Evolutionary conservation across 2,329 filamentous ascomycete species (phyloP).

Genomic region (Ophiosphaerella korrae): DNA sequence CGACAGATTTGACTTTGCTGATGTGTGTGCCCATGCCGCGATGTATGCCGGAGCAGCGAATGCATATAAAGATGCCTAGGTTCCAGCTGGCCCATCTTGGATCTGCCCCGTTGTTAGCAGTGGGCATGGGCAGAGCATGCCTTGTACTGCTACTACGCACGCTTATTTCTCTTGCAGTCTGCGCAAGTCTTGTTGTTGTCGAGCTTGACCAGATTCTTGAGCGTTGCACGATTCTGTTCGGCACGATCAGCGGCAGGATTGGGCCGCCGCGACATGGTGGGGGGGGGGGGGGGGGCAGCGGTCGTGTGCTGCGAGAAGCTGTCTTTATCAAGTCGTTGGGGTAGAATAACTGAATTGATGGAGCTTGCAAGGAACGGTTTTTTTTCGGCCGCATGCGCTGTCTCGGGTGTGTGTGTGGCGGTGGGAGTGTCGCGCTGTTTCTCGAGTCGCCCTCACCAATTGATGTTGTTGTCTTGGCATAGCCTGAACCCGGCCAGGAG

Average conservation of each 20-base stretch:
- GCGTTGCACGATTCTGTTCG: constrained; percentile 89
- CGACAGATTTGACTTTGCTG: constrained; percentile 95
- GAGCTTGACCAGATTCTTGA: constrained; percentile 93
- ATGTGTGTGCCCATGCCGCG: constrained; percentile 99
- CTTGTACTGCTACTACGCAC: constrained; percentile 55
- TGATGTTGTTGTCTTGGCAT: constrained; percentile 15
- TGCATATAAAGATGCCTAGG: constrained; percentile 94
- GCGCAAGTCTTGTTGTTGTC: constrained; percentile 96
- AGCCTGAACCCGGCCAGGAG: not conserved
- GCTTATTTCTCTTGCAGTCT: constrained; percentile 99
- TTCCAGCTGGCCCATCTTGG: constrained; percentile 99
- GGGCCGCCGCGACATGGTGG: constrained; percentile 76
- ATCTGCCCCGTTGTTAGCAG: constrained; percentile 61
- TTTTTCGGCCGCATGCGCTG: not conserved
- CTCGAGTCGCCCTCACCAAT: constrained; percentile 12
- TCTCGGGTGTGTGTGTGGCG: not conserved
- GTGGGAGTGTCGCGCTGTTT: not conserved
- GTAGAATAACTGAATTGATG: not conserved
- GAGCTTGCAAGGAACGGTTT: not conserved
- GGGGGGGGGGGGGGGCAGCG: too few species aligned
- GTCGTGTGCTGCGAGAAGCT: constrained; percentile 6
- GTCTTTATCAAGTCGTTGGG: not conserved
- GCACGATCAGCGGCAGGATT: constrained; percentile 84
- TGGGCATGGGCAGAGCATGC: constrained; percentile 11
- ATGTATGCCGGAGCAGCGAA: constrained; percentile 97